Conservation (phyloP, 176 grass and related monocot genomes). For the Themeda triandra region DNA sequence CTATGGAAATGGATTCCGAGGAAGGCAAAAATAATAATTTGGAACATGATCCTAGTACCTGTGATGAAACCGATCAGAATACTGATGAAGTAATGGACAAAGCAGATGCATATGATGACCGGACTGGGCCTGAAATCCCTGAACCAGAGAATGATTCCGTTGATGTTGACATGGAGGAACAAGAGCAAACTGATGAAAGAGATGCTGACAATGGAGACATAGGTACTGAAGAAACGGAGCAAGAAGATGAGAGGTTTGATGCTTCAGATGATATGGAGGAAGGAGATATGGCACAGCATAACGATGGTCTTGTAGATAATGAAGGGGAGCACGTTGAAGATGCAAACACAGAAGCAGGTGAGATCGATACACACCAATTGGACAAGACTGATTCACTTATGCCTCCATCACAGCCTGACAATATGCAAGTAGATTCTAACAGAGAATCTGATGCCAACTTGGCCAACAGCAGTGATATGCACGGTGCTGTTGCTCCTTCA, state of each 20-base stretch:
- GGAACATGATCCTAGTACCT: slow-evolving; percentile 52
- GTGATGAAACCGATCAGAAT: slow-evolving; percentile 44
- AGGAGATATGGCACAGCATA: slow-evolving; percentile 33
- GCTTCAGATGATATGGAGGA: slow-evolving; percentile 48
- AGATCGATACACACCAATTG: slow-evolving; percentile 41
- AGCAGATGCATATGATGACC: slow-evolving; percentile 81
- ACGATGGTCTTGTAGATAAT: slow-evolving; percentile 34
- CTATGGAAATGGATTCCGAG: slow-evolving; percentile 49
- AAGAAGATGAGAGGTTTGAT: slow-evolving; percentile 41
- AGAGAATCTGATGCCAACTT: slow-evolving; percentile 58
- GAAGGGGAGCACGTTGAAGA: slow-evolving; percentile 52
- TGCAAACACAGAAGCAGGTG: slow-evolving; percentile 44
- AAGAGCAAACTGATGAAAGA: slow-evolving; percentile 37
- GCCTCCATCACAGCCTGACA: slow-evolving; percentile 40
- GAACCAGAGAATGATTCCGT: slow-evolving; percentile 55
- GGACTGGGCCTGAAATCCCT: slow-evolving; percentile 52
- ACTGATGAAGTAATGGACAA: slow-evolving; percentile 58
- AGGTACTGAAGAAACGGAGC: slow-evolving; percentile 40
- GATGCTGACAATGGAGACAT: slow-evolving; percentile 42
- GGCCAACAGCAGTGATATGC: slow-evolving; percentile 70
- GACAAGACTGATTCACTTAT: slow-evolving; percentile 46
- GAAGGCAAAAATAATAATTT: slow-evolving; percentile 37
- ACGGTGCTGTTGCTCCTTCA: slow-evolving; percentile 55
- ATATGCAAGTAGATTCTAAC: slow-evolving; percentile 53
- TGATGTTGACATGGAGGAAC: slow-evolving; percentile 55